phyloP scores from a whole-genome alignment of 495 filamentous ascomycete species.

The Penicillium macrosclerotiorum region DNA sequence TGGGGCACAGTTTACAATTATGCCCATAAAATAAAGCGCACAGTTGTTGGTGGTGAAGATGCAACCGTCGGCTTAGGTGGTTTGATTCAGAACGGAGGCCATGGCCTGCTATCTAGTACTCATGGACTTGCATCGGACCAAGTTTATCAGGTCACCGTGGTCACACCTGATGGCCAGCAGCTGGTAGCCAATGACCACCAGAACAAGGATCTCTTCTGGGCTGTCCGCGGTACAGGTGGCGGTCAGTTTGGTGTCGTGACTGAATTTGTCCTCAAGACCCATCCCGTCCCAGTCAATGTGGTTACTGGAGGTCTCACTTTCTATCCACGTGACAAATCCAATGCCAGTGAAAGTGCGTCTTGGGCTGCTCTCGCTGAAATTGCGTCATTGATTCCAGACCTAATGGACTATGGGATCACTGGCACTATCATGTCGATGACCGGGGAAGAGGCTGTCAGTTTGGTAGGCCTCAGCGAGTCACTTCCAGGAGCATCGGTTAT shows the following conservation, averaged over 20 bases:
- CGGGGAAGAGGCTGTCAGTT: background rate
- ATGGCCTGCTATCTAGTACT: conserved; percentile 21
- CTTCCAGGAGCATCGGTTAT: background rate
- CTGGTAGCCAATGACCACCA: conserved; percentile 42
- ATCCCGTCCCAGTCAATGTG: conserved; percentile 34
- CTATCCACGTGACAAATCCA: conserved; percentile 27
- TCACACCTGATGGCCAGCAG: conserved; percentile 47
- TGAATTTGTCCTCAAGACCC: conserved; percentile 34
- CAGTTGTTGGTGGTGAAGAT: conserved; percentile 26
- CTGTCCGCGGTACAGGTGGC: conserved; percentile 29
- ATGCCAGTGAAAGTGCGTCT: conserved; percentile 28
- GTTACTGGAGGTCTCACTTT: conserved; percentile 23
- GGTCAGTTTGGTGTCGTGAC: conserved; percentile 39
- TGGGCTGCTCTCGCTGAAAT: conserved; percentile 43
- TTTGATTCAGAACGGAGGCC: conserved; percentile 56
- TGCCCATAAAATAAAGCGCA: conserved; percentile 13
- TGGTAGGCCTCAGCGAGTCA: no score
- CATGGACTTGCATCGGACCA: conserved; percentile 37
- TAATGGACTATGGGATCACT: conserved; percentile 27
- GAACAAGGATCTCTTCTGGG: conserved; percentile 57
- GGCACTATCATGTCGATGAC: conserved; percentile 7
- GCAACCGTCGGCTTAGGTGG: conserved; percentile 43
- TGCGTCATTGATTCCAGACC: conserved; percentile 38
- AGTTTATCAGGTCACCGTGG: conserved; percentile 50
- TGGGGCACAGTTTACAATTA: conserved; percentile 15